These are phyloP conservation scores for Fusarium sp. DNA, from an alignment of 2,329 filamentous ascomycete species.

Conservation along the genomic window DNA sequence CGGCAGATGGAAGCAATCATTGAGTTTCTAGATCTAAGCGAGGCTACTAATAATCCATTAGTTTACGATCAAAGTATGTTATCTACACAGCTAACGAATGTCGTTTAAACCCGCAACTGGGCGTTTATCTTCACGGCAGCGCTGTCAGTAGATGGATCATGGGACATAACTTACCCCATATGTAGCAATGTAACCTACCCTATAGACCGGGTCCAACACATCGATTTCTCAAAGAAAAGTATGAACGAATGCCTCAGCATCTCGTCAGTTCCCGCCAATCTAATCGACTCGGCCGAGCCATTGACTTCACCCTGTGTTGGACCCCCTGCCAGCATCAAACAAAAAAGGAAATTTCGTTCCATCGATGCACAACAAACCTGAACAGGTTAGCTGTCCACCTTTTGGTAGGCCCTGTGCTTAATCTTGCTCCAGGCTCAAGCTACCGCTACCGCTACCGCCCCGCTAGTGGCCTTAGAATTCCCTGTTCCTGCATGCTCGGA, in stretches of 20 bases:
- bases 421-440: constrained; percentile 10
- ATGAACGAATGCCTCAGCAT: not conserved
- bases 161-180: no score
- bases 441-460: constrained; percentile 2
- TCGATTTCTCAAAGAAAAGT: no score
- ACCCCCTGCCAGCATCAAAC: constrained; percentile 2
- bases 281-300: constrained; percentile 22
- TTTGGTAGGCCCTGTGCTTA: constrained; percentile 4
- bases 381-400: constrained; percentile 13
- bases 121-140: no score
- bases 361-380: constrained; percentile 2
- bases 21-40: no score
- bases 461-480: constrained; percentile 17
- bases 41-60: no score
- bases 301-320: not conserved
- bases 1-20: not conserved
- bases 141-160: no score
- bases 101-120: no score
- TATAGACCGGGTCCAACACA: no score
- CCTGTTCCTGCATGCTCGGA: constrained; percentile 41
- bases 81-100: no score
- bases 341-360: constrained; percentile 10
- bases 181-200: no score
- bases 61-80: no score
- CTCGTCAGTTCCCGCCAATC: not conserved